A percentile compares a stretch with the other conserved stretches of the same genome.
phyloP scores from a whole-genome alignment of 495 filamentous ascomycete genomes.

The Pseudomonodictys pantanalensis region DNA sequence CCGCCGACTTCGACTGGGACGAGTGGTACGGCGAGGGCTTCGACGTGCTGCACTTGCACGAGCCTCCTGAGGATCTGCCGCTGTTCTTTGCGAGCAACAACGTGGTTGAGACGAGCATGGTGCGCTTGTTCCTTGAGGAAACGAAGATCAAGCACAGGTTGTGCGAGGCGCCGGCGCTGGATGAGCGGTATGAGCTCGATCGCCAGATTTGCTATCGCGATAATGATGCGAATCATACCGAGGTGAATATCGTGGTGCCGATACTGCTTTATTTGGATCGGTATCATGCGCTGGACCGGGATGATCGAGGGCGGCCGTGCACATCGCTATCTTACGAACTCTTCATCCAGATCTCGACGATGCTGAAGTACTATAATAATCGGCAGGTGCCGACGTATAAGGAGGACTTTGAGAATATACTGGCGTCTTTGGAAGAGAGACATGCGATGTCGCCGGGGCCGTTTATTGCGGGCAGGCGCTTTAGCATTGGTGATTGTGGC shows the following conservation, averaged over 20 bases:
- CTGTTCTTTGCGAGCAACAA: conserved; percentile 28
- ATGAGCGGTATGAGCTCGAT: conserved; percentile 35
- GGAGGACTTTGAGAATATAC: conserved; percentile 18
- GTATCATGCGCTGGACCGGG: conserved; percentile 45
- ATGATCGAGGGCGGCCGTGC: conserved; percentile 21
- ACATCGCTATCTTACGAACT: conserved; percentile 20
- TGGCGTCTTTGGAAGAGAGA: conserved; percentile 37
- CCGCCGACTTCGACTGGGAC: conserved; percentile 74
- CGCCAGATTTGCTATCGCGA: conserved; percentile 54
- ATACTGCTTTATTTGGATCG: conserved; percentile 58
- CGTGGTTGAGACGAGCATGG: conserved; percentile 16
- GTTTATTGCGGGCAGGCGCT: conserved; percentile 56
- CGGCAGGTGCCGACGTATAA: conserved; percentile 16
- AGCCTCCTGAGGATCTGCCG: conserved; percentile 21
- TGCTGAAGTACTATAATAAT: conserved; percentile 25
- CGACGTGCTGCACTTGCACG: conserved; percentile 75
- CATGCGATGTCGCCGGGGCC: conserved; percentile 45
- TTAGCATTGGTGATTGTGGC: conserved; percentile 66
- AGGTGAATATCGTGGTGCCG: conserved; percentile 47
- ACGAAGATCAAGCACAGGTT: conserved; percentile 18
- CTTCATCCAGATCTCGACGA: conserved; percentile 2
- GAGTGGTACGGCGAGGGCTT: conserved; percentile 75
- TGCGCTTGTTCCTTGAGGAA: conserved; percentile 17
- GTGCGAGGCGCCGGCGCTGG: conserved; percentile 26
- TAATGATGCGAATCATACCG: conserved; percentile 49